Percentiles rank a stretch among this genome's conserved stretches.
Evolutionary conservation across 1,139 yeast species (phyloP).

Genomic region (Candida sanyaensis): DNA sequence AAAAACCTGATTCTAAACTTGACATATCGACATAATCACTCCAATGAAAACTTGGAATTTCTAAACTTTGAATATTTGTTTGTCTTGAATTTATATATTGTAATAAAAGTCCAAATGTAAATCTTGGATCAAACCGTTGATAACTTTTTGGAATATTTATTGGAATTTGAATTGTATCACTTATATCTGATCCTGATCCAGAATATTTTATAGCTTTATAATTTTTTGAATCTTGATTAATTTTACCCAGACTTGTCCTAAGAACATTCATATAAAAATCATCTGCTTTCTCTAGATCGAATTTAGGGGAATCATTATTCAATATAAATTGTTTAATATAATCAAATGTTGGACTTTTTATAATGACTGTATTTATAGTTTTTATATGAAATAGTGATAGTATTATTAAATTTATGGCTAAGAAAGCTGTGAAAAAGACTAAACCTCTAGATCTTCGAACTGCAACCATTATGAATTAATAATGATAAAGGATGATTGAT

Average conservation of each 20-base stretch:
- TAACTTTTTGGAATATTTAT: constrained; percentile 14
- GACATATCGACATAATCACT: constrained; percentile 36
- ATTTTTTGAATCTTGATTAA: not conserved
- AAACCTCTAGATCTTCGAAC: constrained; percentile 23
- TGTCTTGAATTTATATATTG: constrained; percentile 17
- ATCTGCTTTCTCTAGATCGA: not conserved
- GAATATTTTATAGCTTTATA: not conserved
- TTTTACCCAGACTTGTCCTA: not conserved
- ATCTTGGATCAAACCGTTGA: constrained; percentile 33
- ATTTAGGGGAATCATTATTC: not conserved
- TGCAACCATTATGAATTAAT: not conserved
- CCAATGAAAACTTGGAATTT: constrained; percentile 38
- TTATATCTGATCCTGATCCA: constrained; percentile 1
- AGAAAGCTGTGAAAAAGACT: constrained; percentile 15
- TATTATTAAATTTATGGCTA: constrained; percentile 21
- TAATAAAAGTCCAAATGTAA: constrained; percentile 29
- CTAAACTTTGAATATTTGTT: constrained; percentile 3
- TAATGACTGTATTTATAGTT: constrained; percentile 9
- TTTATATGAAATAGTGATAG: constrained; percentile 13
- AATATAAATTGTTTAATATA: constrained; percentile 5
- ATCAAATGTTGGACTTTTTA: constrained; percentile 8
- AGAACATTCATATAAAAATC: constrained; percentile 4
- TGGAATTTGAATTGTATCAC: constrained; percentile 7
- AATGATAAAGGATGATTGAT: not conserved
- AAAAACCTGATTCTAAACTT: constrained; percentile 21